Evolutionary conservation across 2,329 filamentous ascomycete species (phyloP).

Genomic region (Xylariaceae sp.): DNA sequence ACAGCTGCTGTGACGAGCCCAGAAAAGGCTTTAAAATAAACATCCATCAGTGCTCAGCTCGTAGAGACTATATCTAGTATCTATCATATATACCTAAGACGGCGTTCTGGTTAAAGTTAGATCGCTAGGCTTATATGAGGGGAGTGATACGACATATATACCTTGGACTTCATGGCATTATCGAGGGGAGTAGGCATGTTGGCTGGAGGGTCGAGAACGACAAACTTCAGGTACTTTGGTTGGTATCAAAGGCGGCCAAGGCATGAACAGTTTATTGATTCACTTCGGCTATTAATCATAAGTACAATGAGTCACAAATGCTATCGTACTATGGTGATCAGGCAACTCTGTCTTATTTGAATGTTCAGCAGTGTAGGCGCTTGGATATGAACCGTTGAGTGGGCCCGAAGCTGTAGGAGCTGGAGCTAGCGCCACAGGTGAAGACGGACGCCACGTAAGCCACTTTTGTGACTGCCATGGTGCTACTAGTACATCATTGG

Average conservation of each 20-base stretch:
- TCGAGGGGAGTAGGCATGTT: constrained; percentile 74
- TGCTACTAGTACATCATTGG: background rate
- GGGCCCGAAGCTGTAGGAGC: too few relatives aligned
- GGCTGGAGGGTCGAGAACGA: too few relatives aligned
- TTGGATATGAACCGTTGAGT: too few relatives aligned
- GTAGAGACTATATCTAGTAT: constrained; percentile 14
- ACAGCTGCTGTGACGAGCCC: constrained; percentile 82
- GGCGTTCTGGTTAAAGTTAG: constrained; percentile 61
- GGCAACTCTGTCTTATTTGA: constrained; percentile 35
- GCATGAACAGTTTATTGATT: background rate
- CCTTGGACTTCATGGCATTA: constrained; percentile 73
- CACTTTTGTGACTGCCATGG: too few relatives aligned
- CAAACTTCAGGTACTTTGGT: too few relatives aligned
- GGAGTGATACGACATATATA: constrained; percentile 43
- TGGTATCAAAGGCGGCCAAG: background rate
- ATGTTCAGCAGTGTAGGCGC: background rate
- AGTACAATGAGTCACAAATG: constrained; percentile 21
- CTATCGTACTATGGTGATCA: constrained; percentile 8
- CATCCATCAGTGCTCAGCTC: constrained; percentile 34
- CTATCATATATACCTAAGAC: constrained; percentile 63
- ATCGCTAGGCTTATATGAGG: constrained; percentile 8
- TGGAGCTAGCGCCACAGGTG: constrained; percentile 32
- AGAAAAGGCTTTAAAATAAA: constrained; percentile 69
- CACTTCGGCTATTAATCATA: background rate
- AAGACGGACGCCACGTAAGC: constrained; percentile 25